Base-by-base conservation (phyloP, 345 rosid species). In the Hibiscus syriacus region DNA sequence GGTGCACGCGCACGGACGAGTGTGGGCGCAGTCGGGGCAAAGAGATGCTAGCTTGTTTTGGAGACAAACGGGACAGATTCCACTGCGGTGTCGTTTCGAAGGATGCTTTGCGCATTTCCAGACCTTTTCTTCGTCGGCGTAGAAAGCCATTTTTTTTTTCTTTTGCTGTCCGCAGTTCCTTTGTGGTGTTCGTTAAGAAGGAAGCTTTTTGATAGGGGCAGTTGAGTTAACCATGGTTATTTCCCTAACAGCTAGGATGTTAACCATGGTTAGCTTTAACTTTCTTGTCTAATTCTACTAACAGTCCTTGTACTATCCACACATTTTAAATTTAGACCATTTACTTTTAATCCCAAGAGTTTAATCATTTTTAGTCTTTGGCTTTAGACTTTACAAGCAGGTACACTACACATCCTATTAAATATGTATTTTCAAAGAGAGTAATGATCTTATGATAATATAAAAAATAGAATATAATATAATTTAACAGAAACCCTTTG, bases 1-100 rank as follows among this genome's bases (percentile, higher is more conserved):
- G 77, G 71, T 71, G 78, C 96, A 84, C 41, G 81, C 64, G 68
- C 96, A 93, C 9, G 97, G 98, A 7, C 88, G 92, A 36, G 74
- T 74, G 73, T 73, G 65, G 55, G 88, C 94, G 72, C 97, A 93
- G 68, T 89, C 87, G 0, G 91, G 96, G 66, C 98, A 93, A 70
- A 93, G 96, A 9, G 83, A 71, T 39, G 85, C 69, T 55, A 93
- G 92, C 1, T 93, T 81, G 16, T 90, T 94, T 34, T 82, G 78
- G 72, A 92, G 96, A 81, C 98, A 92, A 22, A 80, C 78, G 49
- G 96, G 92, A 75, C 97, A 92, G 74, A 92, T 82, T 58, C 98
- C 98, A 25, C 68, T 70, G 16, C 90, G 78, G 67, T 86, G 86
- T 19, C 87, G 85, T 73, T 73, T 84, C 0, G 87, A 77, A 16